Evolutionary conservation across 2,329 filamentous ascomycete species (phyloP), one percentile per base, ranked within the genome.

Genomic region (Xylariaceae sp.): DNA sequence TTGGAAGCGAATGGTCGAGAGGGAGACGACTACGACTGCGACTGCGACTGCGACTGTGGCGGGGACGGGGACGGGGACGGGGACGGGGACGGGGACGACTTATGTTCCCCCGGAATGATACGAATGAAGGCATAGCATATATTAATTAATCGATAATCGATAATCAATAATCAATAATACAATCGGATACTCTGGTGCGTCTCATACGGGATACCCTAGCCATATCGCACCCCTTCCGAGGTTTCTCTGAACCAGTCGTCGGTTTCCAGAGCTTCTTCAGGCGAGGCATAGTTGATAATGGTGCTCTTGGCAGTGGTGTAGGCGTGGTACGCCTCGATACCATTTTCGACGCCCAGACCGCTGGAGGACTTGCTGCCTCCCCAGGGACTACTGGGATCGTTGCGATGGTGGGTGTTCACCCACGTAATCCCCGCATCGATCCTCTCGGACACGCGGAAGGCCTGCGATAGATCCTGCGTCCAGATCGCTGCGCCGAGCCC

Each of bases 401-500:
- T 89, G 35, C 85, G 77, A 65, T 89, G 85, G 68, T 89, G 85
- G 0, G 77, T 89, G 53, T 77, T 76, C 41, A 78, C 73, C 76
- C 78, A 80, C 2, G 76, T 74, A 53, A 78, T 79, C 58, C 86
- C 88, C 1, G 88, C 86, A 59, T 83, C 79, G 60, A 92, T 77
- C 44, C 77, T 77, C 66, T 89, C 87, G 50, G 86, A 83, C 2
- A 91, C 85, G 39, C 87, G 80, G 66, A 90, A 80, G 54, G 87
- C 86, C 46, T 84, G 87, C 68, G 85, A 83, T 67, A 91, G 75
- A 70, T 90, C 85, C 60, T 74, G 80, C 32, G 88, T 92, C 83
- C 90, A 89, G 26, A 92, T 76, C 30, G 84, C 87, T 29, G 88
- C 86, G 51, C 88, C 88, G 31, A 94, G 80, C 58, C 87, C 88